These are phyloP conservation scores for Boletus putidus DNA, from an alignment of 1,284 basidiomycete species.

Conservation along the genomic window DNA sequence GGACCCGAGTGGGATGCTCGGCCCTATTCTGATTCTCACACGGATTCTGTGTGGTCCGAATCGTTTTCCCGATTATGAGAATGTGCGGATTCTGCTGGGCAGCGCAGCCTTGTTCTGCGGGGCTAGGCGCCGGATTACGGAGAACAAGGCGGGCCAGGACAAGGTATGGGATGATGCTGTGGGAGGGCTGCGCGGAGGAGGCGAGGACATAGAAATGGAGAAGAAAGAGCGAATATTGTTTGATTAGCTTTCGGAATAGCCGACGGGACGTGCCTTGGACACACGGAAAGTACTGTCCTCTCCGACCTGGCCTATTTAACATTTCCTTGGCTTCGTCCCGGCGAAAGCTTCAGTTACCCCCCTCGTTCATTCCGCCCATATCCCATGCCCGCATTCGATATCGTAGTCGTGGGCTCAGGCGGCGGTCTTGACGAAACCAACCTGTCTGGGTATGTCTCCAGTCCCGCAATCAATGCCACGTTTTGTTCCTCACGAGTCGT, in stretches of 20 bases:
- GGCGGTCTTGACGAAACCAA: conserved; percentile 77
- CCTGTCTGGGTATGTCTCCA: conserved; percentile 61
- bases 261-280: conserved; percentile 25
- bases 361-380: background rate
- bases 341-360: background rate
- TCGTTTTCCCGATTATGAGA: conserved; percentile 21
- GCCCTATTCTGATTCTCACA: conserved; percentile 13
- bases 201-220: background rate
- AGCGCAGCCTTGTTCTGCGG: conserved; percentile 21
- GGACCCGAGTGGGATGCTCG: conserved; percentile 1
- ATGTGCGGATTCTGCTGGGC: background rate
- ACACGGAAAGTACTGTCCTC: background rate
- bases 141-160: conserved; percentile 1
- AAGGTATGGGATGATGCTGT: conserved; percentile 18
- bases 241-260: conserved; percentile 15
- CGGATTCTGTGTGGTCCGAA: conserved; percentile 1
- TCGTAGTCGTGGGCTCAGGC: conserved; percentile 73
- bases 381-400: conserved; percentile 57
- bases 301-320: conserved; percentile 1
- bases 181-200: background rate
- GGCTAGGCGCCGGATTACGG: background rate
- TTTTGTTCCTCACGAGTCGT: background rate
- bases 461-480: background rate
- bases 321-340: background rate
- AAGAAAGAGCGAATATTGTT: background rate